Conservation (phyloP, 495 filamentous ascomycete species). For the Xeromyces bisporus region DNA sequence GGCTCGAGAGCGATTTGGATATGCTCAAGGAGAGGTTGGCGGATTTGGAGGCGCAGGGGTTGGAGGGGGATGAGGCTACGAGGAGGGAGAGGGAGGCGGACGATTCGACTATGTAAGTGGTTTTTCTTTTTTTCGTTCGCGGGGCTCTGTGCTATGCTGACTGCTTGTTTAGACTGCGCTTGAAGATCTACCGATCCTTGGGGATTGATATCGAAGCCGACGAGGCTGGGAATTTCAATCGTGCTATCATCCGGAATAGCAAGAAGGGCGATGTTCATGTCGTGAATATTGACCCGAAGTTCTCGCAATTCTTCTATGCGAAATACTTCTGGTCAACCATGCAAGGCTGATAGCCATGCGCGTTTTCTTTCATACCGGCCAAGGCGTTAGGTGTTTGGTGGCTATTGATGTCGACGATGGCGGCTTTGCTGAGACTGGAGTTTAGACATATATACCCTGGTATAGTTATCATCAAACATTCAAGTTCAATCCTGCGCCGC, state of each 20-base stretch:
- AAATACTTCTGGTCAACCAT: slow-evolving; percentile 93
- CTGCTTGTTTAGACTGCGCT: slow-evolving; percentile 39
- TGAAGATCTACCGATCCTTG: slow-evolving; percentile 81
- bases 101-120: slow-evolving; percentile 35
- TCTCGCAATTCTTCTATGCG: slow-evolving; percentile 81
- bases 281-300: slow-evolving; percentile 83
- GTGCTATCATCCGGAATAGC: slow-evolving; percentile 73
- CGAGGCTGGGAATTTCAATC: slow-evolving; percentile 62
- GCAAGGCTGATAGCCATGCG: slow-evolving; percentile 22
- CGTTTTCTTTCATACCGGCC: neutral
- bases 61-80: slow-evolving; percentile 40
- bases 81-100: slow-evolving; percentile 44
- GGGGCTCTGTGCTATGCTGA: slow-evolving; percentile 4
- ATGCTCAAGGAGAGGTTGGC: slow-evolving; percentile 58
- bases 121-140: neutral
- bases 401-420: neutral
- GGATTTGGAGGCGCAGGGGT: slow-evolving; percentile 67
- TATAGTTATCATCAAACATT: neutral
- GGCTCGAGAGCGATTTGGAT: slow-evolving; percentile 65
- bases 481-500: neutral
- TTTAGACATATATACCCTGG: neutral
- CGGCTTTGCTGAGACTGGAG: neutral
- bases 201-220: slow-evolving; percentile 82
- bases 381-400: neutral
- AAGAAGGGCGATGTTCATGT: slow-evolving; percentile 85